Percentiles rank a stretch among this genome's conserved stretches.
Conservation (phyloP, 2,329 filamentous ascomycete genomes). For the Scytalidium lignicola region DNA sequence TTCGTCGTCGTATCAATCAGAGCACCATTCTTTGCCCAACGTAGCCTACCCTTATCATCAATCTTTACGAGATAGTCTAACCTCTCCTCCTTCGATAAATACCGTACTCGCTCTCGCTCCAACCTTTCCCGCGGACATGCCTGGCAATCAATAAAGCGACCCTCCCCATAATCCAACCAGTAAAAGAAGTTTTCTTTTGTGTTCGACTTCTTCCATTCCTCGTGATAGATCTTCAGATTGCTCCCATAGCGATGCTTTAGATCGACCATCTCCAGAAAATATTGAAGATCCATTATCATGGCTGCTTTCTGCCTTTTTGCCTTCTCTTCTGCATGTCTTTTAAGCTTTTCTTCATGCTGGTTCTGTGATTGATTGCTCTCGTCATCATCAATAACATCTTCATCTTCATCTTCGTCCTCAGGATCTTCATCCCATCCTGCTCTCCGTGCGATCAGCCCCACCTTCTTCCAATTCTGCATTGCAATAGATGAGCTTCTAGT, state of each 20-base stretch:
- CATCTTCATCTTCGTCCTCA: slow-evolving; percentile 14
- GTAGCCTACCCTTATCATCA: slow-evolving; percentile 68
- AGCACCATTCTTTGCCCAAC: slow-evolving; percentile 79
- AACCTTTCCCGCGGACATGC: slow-evolving; percentile 69
- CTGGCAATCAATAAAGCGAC: slow-evolving; percentile 62
- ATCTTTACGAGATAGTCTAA: slow-evolving; percentile 75
- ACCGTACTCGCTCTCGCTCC: slow-evolving; percentile 75
- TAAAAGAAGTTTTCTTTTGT: slow-evolving; percentile 90
- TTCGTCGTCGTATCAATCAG: slow-evolving; percentile 70
- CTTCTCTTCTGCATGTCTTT: slow-evolving; percentile 44
- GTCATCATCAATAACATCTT: too few species aligned
- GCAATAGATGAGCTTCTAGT: slow-evolving; percentile 33
- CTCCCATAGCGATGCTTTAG: slow-evolving; percentile 82
- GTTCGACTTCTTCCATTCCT: slow-evolving; percentile 71
- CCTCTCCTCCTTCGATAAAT: slow-evolving; percentile 77
- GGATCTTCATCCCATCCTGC: slow-evolving; percentile 62
- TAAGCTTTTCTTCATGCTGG: slow-evolving; percentile 33
- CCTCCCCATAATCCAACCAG: slow-evolving; percentile 82
- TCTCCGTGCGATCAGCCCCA: slow-evolving; percentile 62
- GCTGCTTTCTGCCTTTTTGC: slow-evolving; percentile 58
- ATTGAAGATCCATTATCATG: slow-evolving; percentile 78
- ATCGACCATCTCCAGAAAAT: slow-evolving; percentile 81
- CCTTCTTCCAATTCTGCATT: slow-evolving; percentile 70
- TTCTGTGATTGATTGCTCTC: slow-evolving; percentile 25
- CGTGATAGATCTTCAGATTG: slow-evolving; percentile 76